Base-by-base conservation (phyloP, 202 grass and related monocot genomes). In the Panicum hallii region DNA sequence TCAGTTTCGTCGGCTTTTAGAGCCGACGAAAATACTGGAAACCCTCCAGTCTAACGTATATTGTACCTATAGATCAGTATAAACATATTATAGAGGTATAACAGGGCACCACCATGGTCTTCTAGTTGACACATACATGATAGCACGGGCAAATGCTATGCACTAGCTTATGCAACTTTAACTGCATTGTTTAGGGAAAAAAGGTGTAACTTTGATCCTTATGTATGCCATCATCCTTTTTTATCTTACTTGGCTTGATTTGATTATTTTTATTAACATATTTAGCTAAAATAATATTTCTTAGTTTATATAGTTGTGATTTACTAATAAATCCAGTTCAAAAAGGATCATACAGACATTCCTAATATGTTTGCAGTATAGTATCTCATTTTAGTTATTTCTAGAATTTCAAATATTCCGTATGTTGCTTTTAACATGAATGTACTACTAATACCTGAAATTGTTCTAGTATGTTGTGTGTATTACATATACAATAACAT, bases 41-140 rank as follows among this genome's bases (percentile, higher is more conserved):
- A n/a, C n/a, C n/a, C n/a, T n/a, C n/a, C n/a, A 96, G 32, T 99
- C 85, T 40, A 96, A 71, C 17, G 97, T 70, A 53, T 96, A 99
- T 67, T 89, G 85, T 50, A 96, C 93, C 97, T 99, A 84, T 70
- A 1, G 28, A 82, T 60, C 11, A 47, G 78, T 54, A 34, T 3
- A 3, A 28, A 54, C 5, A 36, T 70, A 58, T 34, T 14, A 49
- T 12, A 40, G 20, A 2, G 7, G 4, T 11, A 52, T 40, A 65
- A 26, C 9, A 28, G 74, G 53, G 23, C 0, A 43, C 36, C n/a
- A 77, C 16, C 13, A 61, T 45, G 40, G 14, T 5, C 2, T 75
- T 75, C 15, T 52, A 19, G 14, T 73, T 5, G 26, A 20, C 9
- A 20, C 7, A 30, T 72, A 20, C 7, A 30, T 72, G 69, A 50